These are phyloP conservation scores for Cunninghamia lanceolata DNA, from an alignment of 75 land plant species.

Conservation along the genomic window DNA sequence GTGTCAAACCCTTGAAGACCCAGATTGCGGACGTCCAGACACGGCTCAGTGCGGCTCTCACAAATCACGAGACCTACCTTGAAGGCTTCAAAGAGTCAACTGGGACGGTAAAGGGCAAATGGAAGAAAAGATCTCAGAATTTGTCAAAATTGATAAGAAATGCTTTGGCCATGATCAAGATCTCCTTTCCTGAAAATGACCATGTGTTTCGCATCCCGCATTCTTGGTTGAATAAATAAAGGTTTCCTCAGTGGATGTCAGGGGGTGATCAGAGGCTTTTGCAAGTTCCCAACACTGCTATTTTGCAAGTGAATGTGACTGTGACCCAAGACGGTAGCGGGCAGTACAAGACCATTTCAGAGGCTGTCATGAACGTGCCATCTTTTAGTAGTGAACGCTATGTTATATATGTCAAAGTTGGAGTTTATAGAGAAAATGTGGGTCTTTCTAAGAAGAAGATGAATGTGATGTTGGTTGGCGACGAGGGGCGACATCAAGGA, in stretches of 20 bases:
- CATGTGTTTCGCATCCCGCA: too few relatives aligned
- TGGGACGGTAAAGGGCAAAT: too few relatives aligned
- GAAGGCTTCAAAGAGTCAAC: neutral
- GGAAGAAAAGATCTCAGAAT: too few relatives aligned
- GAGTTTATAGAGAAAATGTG: constrained; percentile 45
- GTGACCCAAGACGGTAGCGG: constrained; percentile 43
- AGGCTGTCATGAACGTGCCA: constrained; percentile 30
- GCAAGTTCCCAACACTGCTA: neutral
- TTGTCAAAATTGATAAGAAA: too few relatives aligned
- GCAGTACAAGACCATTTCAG: neutral
- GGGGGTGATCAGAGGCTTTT: constrained; percentile 8
- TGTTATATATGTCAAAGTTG: constrained; percentile 16
- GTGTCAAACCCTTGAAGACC: too few relatives aligned
- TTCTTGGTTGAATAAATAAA: too few relatives aligned
- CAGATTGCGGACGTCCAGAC: neutral
- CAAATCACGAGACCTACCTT: neutral
- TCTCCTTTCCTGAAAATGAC: too few relatives aligned
- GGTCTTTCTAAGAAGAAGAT: constrained; percentile 23
- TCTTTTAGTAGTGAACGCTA: constrained; percentile 15
- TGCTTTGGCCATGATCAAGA: too few relatives aligned
- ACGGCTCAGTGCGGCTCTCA: neutral
- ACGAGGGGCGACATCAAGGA: constrained; percentile 27
- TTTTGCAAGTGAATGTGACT: constrained; percentile 31
- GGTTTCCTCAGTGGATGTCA: too few relatives aligned
- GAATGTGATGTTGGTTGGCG: constrained; percentile 61